Conservation (phyloP, 352 stramenopile genomes). For the Pythium sp. region DNA sequence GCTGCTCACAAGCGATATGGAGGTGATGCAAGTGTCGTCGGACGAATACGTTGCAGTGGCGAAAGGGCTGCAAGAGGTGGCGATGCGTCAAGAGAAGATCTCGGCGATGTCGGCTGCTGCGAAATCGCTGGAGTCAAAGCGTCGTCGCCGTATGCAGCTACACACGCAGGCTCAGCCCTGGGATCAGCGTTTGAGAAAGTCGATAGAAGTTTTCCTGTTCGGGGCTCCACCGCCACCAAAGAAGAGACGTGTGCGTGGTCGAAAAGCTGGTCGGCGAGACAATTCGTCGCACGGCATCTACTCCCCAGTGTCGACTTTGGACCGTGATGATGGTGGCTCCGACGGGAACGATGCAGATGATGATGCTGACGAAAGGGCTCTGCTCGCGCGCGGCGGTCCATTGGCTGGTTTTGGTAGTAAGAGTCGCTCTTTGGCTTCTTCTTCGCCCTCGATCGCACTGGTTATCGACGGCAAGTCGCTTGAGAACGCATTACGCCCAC, state of each 20-base stretch:
- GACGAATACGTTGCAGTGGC: conserved; percentile 60
- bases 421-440: not conserved
- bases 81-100: conserved; percentile 24
- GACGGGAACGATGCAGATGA: conserved; percentile 4
- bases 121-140: not conserved
- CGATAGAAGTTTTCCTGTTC: conserved; percentile 11
- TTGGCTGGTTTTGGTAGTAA: not conserved
- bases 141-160: conserved; percentile 1
- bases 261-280: not conserved
- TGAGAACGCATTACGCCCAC: conserved; percentile 53
- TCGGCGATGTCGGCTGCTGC: conserved; percentile 5
- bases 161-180: not conserved
- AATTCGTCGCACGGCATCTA: conserved; percentile 8
- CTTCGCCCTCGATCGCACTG: conserved; percentile 51
- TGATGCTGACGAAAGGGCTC: not conserved
- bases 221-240: conserved; percentile 4
- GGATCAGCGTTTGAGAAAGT: conserved; percentile 6
- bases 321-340: conserved; percentile 4
- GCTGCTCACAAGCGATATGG: conserved; percentile 78
- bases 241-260: conserved; percentile 12
- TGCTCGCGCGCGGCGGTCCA: conserved; percentile 8
- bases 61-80: conserved; percentile 49
- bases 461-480: conserved; percentile 94
- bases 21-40: conserved; percentile 60
- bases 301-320: conserved; percentile 16